Evolutionary conservation across 768 basidiomycete species (phyloP), one percentile per base, ranked within the genome.

Genomic region (Lactifluus subvellereus): DNA sequence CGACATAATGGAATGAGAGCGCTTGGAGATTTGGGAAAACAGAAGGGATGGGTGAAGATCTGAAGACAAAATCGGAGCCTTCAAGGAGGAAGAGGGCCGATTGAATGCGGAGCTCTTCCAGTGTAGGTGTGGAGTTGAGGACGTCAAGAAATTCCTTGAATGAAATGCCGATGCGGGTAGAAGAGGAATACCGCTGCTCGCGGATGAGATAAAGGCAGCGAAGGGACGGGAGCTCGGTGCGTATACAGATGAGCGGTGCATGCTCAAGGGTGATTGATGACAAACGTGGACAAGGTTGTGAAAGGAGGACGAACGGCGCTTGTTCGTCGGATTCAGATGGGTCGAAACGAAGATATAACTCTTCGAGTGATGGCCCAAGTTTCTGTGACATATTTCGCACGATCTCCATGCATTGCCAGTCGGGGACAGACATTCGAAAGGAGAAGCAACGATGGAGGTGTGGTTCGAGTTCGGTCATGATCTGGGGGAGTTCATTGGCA

Each of bases 361-460:
- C 60, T 58, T 74, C 73, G 30, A 74, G 63, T 6, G 65, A 53
- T 1, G 71, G 71, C 0, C 73, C 71, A 20, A 74, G 56, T 49
- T 65, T 67, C 16, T 58, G 42, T 5, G 65, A 60, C 48, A 67
- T 62, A 32, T 68, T 65, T 35, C 67, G 69, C 35, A 73, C 68
- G 22, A 68, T 55, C 37, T 65, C 67, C 70, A 73, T 70, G 56
- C 68, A 62, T 35, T 68, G 67, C 71, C 73, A 72, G 45, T 72
- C 69, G 1, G 67, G 68, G 4, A 69, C 69, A 6, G 69, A 72
- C 35, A 73, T 62, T 32, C 68, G 66, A 61, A 74, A 72, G 13
- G 67, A 71, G 64, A 71, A 74, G 61, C 73, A 73, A 16, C 72
- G 69, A 3, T 64, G 59, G 20, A 74, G 68, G 50, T 74, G 72